Conservation (phyloP, 495 filamentous ascomycete genomes). For the Lasiosphaeria ovina region DNA sequence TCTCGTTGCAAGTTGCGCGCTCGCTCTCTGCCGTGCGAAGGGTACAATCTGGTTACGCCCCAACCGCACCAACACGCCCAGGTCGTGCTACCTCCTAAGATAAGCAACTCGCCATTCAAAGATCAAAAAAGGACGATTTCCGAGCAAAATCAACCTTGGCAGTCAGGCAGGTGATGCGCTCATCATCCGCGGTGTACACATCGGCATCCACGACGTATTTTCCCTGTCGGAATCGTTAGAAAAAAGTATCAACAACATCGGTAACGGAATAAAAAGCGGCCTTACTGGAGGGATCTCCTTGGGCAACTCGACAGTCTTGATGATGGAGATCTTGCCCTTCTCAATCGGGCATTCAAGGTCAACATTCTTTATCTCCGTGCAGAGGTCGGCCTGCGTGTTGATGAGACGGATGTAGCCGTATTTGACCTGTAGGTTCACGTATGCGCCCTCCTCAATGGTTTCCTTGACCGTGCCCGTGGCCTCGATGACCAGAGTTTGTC, state of each 20-base stretch:
- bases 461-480: conserved; percentile 71
- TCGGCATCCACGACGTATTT: conserved; percentile 86
- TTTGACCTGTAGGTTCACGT: conserved; percentile 80
- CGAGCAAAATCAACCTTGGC: conserved; percentile 58
- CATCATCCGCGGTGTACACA: conserved; percentile 65
- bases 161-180: conserved; percentile 78
- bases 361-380: conserved; percentile 81
- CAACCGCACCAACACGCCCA: too few relatives aligned
- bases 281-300: conserved; percentile 85
- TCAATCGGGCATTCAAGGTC: conserved; percentile 86
- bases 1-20: background rate
- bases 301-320: conserved; percentile 81
- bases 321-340: conserved; percentile 67
- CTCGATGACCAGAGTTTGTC: conserved; percentile 71
- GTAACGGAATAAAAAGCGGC: conserved; percentile 12
- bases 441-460: conserved; percentile 70
- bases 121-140: conserved; percentile 13
- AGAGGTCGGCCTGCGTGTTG: conserved; percentile 74
- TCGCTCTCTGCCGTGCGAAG: too few relatives aligned
- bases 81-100: too few relatives aligned
- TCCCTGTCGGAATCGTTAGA: conserved; percentile 55
- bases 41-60: too few relatives aligned
- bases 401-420: conserved; percentile 91
- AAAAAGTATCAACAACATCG: background rate
- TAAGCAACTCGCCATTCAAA: background rate